Evolutionary conservation across 2,329 filamentous ascomycete species (phyloP).

Genomic region (Scleromitrula shiraiana): DNA sequence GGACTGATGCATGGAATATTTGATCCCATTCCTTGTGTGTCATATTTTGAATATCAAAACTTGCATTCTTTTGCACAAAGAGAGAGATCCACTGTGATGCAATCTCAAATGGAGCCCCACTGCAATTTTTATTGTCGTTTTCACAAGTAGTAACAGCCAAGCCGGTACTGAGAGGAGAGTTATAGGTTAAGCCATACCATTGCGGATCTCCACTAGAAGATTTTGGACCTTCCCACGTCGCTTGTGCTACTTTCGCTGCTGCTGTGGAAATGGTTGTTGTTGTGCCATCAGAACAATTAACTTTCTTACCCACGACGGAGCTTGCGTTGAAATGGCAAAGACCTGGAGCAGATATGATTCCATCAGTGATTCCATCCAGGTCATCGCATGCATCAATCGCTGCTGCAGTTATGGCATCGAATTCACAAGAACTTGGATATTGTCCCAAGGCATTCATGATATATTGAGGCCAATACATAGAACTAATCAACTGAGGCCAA

Average conservation of each 20-base stretch:
- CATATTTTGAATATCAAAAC: slow-evolving; percentile 13
- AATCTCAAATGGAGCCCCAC: slow-evolving; percentile 26
- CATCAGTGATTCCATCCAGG: slow-evolving; percentile 40
- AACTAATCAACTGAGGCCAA: background rate
- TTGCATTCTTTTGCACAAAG: slow-evolving; percentile 29
- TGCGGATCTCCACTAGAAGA: background rate
- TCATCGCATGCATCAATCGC: slow-evolving; percentile 42
- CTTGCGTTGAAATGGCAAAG: slow-evolving; percentile 26
- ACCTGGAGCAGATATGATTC: slow-evolving; percentile 34
- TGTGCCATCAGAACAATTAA: background rate
- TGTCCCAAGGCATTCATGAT: slow-evolving; percentile 1
- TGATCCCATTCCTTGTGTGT: background rate
- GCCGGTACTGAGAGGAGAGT: background rate
- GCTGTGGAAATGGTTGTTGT: background rate
- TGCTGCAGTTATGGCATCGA: slow-evolving; percentile 21
- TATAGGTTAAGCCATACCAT: background rate
- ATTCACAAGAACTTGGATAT: background rate
- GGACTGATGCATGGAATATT: background rate
- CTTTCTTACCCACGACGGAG: background rate
- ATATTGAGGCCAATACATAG: slow-evolving; percentile 2
- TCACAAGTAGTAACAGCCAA: background rate
- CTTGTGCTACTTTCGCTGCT: background rate
- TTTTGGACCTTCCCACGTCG: background rate
- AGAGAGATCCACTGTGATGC: slow-evolving; percentile 29
- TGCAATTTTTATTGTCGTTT: background rate